Percentiles rank a stretch among this genome's conserved stretches.
phyloP scores from a whole-genome alignment of 192 early-diverging fungal species.

The Geosiphon pyriformis region DNA sequence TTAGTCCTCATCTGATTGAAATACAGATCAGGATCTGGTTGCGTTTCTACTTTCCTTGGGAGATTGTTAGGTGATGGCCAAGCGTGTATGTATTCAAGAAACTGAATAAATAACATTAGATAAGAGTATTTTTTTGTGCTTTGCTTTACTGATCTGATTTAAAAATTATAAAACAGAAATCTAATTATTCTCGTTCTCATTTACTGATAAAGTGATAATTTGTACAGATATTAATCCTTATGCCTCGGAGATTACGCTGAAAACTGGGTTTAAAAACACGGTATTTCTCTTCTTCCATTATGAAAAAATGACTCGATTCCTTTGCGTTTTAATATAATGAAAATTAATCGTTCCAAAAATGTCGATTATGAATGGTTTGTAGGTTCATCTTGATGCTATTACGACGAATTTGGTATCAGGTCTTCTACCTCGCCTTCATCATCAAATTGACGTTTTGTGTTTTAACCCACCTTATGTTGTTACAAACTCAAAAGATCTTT shows the following conservation, averaged over 20 bases:
- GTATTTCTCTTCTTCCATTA: neutral
- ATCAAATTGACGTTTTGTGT: slow-evolving; percentile 69
- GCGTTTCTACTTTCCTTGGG: slow-evolving; percentile 76
- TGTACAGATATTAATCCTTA: slow-evolving; percentile 81
- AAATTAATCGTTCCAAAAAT: too few relatives aligned
- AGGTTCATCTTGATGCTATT: slow-evolving; percentile 59
- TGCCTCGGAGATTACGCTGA: slow-evolving; percentile 60
- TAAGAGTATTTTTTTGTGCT: too few relatives aligned
- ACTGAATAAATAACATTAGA: too few relatives aligned
- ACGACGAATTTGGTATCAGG: slow-evolving; percentile 55
- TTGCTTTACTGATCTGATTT: neutral
- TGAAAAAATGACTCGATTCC: too few relatives aligned
- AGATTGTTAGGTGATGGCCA: slow-evolving; percentile 39
- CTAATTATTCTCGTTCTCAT: slow-evolving; percentile 21
- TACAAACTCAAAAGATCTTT: slow-evolving; percentile 75
- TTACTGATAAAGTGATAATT: slow-evolving; percentile 37
- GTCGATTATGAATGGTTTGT: slow-evolving; percentile 17
- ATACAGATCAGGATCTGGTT: slow-evolving; percentile 74
- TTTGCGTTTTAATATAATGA: too few relatives aligned
- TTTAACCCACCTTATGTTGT: slow-evolving; percentile 98
- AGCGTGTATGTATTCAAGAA: slow-evolving; percentile 31
- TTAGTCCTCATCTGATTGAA: too few relatives aligned
- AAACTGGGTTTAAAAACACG: slow-evolving; percentile 56
- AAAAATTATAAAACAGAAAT: neutral
- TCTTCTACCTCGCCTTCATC: slow-evolving; percentile 47